Evolutionary conservation across 2,329 filamentous ascomycete species (phyloP), one percentile per base, ranked within the genome.

Genomic region (Aspergillus pseudotamarii): DNA sequence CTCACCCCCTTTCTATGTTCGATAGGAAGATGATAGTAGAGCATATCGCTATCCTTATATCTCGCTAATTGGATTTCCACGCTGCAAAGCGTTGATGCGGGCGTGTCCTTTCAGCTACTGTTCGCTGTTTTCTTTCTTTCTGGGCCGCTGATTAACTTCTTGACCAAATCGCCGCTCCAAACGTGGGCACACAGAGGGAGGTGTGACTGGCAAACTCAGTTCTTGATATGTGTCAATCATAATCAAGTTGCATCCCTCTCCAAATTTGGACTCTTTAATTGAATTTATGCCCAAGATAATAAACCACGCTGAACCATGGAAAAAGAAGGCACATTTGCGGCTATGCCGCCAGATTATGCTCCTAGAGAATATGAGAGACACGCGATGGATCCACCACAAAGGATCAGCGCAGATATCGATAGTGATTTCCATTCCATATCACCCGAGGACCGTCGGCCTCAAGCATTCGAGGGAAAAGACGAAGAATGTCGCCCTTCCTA

Each of bases 401-500:
- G 12, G 21, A 55, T 11, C 28, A 28, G 21, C n/a, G 46, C 41
- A 19, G 59, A 62, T 19, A 38, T 14, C n/a, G 63, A 71, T 10
- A 46, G 65, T 48, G 67, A 69, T 38, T 36, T 56, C n/a, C 61
- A 70, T 16, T 67, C 65, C 11, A 60, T 61, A 54, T 73, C 69
- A 16, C 61, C 50, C 11, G 34, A 36, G 21, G 62, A 59, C 9
- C 50, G 34, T 61, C 43, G 43, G 30, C 41, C 38, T 67, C 69
- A 50, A 61, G 61, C 59, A 9, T 63, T 72, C 43, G 62, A 60
- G 14, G 55, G 55, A 1, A 68, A 69, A 28, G 67, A 69, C 38
- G 67, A 72, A 50, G 59, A 69, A 21, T 30, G 62, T 51, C 61
- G 59, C 61, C 63, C 60, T 60, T 23, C 65, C 57, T 59, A 59